These are phyloP conservation scores for Aspergillus carlsbadensis DNA, from an alignment of 495 filamentous ascomycete genomes.

Conservation along the genomic window DNA sequence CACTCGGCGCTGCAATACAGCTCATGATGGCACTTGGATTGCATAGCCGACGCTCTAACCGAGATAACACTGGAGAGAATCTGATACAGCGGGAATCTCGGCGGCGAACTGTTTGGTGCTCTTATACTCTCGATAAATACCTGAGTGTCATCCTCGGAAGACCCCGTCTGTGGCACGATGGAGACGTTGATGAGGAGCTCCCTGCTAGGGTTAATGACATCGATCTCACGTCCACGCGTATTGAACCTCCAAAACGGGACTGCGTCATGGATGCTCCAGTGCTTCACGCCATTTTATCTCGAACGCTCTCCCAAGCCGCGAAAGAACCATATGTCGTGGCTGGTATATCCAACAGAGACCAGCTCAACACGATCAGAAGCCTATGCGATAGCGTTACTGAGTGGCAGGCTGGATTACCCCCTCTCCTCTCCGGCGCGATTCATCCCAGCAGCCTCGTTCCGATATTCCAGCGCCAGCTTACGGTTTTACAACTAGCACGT, in stretches of 20 bases:
- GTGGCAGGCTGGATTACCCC: conserved; percentile 26
- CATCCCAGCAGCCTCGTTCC: conserved; percentile 27
- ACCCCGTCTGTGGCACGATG: conserved; percentile 27
- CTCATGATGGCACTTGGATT: conserved; percentile 31
- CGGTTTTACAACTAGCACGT: conserved; percentile 25
- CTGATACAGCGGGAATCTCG: conserved; percentile 22
- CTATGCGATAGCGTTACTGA: conserved; percentile 16
- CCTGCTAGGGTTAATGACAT: conserved; percentile 25
- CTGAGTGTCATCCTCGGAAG: conserved; percentile 30
- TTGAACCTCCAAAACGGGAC: conserved; percentile 12
- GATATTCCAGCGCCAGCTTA: conserved; percentile 25
- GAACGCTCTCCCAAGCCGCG: conserved; percentile 23
- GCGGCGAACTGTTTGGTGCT: conserved; percentile 29
- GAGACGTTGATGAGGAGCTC: conserved; percentile 27
- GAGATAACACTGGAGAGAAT: neutral
- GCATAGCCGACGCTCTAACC: conserved; percentile 18
- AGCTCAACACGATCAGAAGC: conserved; percentile 17
- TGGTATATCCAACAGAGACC: conserved; percentile 16
- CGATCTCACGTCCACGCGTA: conserved; percentile 10
- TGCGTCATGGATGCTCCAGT: conserved; percentile 32
- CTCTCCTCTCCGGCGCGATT: conserved; percentile 23
- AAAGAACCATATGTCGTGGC: conserved; percentile 25
- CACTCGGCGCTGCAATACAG: conserved; percentile 28
- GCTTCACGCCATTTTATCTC: conserved; percentile 25
- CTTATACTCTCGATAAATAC: conserved; percentile 32